phyloP scores from a whole-genome alignment of 768 basidiomycete species.

The Suillus subaureus region DNA sequence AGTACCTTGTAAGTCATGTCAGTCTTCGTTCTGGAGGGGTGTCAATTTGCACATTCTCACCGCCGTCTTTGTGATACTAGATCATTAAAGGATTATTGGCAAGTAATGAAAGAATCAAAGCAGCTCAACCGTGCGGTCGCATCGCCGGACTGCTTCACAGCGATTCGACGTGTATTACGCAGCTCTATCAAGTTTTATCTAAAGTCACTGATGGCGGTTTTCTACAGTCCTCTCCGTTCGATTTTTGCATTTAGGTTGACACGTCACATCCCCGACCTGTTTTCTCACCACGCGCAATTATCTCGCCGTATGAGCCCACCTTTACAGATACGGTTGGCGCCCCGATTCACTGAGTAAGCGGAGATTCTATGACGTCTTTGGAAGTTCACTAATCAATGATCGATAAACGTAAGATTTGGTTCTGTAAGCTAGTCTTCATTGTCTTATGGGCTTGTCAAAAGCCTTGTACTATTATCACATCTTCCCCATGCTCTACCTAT shows the following conservation, averaged over 20 bases:
- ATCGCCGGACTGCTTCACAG: background rate
- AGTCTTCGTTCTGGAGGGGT: background rate
- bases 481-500: background rate
- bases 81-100: background rate
- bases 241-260: background rate
- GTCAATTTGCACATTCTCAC: background rate
- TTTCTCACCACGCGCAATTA: background rate
- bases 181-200: background rate
- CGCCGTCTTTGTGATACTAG: background rate
- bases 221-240: background rate
- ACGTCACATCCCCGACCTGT: background rate
- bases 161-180: background rate
- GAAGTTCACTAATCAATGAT: background rate
- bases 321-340: background rate
- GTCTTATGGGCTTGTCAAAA: background rate
- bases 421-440: background rate
- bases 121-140: background rate
- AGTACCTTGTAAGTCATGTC: no score
- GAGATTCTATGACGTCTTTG: background rate
- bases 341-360: background rate
- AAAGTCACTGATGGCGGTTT: background rate
- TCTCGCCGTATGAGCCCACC: background rate
- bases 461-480: background rate
- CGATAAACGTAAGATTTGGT: background rate
- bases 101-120: background rate